Evolutionary conservation across 345 rosid genomes (phyloP), one percentile per base, ranked within the genome.

Genomic region (Citrus trifoliata): DNA sequence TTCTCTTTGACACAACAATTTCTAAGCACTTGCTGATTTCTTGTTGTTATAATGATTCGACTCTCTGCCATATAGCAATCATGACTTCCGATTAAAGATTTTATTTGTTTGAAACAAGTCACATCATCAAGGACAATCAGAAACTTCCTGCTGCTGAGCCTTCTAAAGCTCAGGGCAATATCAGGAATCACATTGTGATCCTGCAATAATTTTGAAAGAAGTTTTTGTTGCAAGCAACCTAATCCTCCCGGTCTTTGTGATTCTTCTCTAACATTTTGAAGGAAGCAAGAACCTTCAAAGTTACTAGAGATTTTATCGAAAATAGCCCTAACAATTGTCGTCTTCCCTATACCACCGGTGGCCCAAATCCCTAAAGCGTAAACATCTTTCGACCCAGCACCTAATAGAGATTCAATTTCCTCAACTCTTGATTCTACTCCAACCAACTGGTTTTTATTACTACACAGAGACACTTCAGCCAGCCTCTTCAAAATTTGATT

Each of bases 51-150:
- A 7, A 78, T 60, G 14, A 70, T 19, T 38, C 58, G 19, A 27
- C 59, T 77, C 22, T 67, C 42, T 2, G 14, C 1, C 28, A 40
- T 37, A 0, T 9, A 67, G 19, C 35, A 32, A 7, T n/a, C 27
- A n/a, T 16, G 30, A 22, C 30, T 51, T 35, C 67, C 77, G 25
- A 28, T 6, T 25, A 81, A 56, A 8, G 32, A 51, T 33, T 81
- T 81, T 32, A 62, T 9, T 74, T 86, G 85, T 10, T 12, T 55
- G 12, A 53, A 67, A 61, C 67, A 71, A 74, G 75, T 56, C 61
- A 86, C 87, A 63, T 86, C 33, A 7, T 86, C 88, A 0, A 86
- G 59, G 37, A 86, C 12, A 5, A 84, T 28, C 1, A 86, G 73
- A 53, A 71, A 68, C 65, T 18, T 86, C 55, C 71, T 76, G 37